A percentile compares a stretch with the other conserved stretches of the same genome.
phyloP scores from a whole-genome alignment of 768 basidiomycete genomes.

The Plicaturopsis crispa region DNA sequence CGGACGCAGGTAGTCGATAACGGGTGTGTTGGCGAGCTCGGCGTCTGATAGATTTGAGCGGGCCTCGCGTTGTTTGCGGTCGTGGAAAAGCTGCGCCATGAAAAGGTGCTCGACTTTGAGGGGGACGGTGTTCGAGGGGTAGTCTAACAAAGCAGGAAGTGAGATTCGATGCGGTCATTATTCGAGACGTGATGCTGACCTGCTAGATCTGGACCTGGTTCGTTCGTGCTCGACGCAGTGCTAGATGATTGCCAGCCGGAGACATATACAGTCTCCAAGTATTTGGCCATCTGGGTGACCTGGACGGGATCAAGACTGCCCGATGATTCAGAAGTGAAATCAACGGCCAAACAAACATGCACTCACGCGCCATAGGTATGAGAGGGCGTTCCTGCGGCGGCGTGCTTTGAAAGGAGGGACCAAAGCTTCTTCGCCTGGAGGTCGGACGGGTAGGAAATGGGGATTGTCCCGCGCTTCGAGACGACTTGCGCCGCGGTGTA shows the following conservation, averaged over 20 bases:
- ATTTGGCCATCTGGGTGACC: slow-evolving; percentile 97
- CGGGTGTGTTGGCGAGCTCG: slow-evolving; percentile 62
- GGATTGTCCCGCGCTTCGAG: slow-evolving; percentile 84
- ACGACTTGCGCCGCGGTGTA: slow-evolving; percentile 94
- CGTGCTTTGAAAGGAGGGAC: slow-evolving; percentile 66
- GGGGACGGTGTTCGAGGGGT: slow-evolving; percentile 97
- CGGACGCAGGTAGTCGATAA: slow-evolving; percentile 87
- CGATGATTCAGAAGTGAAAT: slow-evolving; percentile 2
- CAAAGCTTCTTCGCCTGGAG: slow-evolving; percentile 84
- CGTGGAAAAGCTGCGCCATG: slow-evolving; percentile 98
- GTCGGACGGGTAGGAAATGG: slow-evolving; percentile 82
- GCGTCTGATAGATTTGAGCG: slow-evolving; percentile 64
- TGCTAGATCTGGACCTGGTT: slow-evolving; percentile 97
- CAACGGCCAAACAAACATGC: not conserved
- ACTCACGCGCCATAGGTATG: slow-evolving; percentile 99
- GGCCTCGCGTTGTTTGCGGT: slow-evolving; percentile 88
- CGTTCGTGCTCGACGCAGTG: slow-evolving; percentile 89
- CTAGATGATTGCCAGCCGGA: slow-evolving; percentile 95
- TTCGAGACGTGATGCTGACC: slow-evolving; percentile 37
- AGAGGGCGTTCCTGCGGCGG: slow-evolving; percentile 69
- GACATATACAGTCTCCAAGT: slow-evolving; percentile 97
- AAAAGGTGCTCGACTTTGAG: slow-evolving; percentile 99
- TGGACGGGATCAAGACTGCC: slow-evolving; percentile 95
- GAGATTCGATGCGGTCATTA: not conserved
- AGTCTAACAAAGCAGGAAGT: slow-evolving; percentile 44